Evolutionary conservation across 192 early-diverging fungal genomes (phyloP).

Genomic region (Chytriomyces sp.): DNA sequence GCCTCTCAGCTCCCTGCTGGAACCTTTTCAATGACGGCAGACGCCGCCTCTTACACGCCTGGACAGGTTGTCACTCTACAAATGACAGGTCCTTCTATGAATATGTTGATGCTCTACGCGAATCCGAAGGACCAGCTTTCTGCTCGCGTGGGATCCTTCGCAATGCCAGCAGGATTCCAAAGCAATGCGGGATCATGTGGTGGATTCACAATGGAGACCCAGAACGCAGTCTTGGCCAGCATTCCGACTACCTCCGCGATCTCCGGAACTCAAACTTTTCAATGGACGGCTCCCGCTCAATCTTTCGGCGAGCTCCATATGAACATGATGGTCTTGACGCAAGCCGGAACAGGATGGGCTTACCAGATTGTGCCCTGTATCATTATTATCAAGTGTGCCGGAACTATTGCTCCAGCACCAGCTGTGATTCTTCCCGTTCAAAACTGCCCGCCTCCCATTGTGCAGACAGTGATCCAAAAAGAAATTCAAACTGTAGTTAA

Average conservation of each 20-base stretch:
- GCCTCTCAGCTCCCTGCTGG: background rate
- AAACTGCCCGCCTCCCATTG: background rate
- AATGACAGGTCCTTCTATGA: constrained; percentile 13
- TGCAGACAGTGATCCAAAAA: background rate
- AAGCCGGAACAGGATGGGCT: background rate
- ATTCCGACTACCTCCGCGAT: background rate
- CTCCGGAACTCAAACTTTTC: background rate
- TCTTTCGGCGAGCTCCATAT: background rate
- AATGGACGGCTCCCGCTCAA: constrained; percentile 1
- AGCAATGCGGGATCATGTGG: too few relatives aligned
- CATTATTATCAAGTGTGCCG: background rate
- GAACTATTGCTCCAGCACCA: background rate
- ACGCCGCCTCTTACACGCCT: background rate
- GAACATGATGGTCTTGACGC: background rate
- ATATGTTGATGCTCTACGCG: constrained; percentile 13
- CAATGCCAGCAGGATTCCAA: background rate
- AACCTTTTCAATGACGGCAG: background rate
- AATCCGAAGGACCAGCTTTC: background rate
- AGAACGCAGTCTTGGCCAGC: too few relatives aligned
- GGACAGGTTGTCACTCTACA: constrained; percentile 1
- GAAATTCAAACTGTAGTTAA: background rate
- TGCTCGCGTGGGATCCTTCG: constrained; percentile 10
- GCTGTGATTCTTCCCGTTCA: background rate
- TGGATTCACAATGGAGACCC: too few relatives aligned
- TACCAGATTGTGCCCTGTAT: background rate